Evolutionary conservation across 768 basidiomycete genomes (phyloP).

Genomic region (Tulasnella sp.): DNA sequence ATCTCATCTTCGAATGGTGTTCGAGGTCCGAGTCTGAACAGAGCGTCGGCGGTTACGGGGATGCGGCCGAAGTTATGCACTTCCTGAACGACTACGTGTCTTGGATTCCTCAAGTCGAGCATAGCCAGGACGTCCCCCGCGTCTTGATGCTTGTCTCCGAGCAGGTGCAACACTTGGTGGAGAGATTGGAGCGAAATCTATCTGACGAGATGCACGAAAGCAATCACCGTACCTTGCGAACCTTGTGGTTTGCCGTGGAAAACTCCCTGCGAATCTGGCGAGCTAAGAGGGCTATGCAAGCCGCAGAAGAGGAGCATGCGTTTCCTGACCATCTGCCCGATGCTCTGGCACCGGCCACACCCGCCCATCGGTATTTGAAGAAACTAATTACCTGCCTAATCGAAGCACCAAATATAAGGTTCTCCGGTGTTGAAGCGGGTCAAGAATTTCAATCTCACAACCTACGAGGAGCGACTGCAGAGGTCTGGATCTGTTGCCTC

Average conservation of each 20-base stretch:
- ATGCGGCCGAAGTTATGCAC: constrained; percentile 35
- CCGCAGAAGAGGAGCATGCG: not conserved
- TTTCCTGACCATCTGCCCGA: not conserved
- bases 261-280: constrained; percentile 45
- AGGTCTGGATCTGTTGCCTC: constrained; percentile 72
- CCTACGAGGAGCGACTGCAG: constrained; percentile 46
- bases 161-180: constrained; percentile 41
- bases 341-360: not conserved
- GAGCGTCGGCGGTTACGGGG: not conserved
- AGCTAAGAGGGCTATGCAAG: constrained; percentile 25
- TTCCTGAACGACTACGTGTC: constrained; percentile 47
- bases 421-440: constrained; percentile 21
- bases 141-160: constrained; percentile 39
- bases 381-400: constrained; percentile 35
- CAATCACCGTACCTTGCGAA: constrained; percentile 35
- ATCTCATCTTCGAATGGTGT: constrained; percentile 46
- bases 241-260: constrained; percentile 66
- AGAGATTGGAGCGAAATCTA: constrained; percentile 41
- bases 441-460: constrained; percentile 28
- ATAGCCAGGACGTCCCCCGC: constrained; percentile 32
- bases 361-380: constrained; percentile 20
- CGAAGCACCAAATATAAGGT: constrained; percentile 35
- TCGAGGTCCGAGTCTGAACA: not conserved
- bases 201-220: constrained; percentile 33
- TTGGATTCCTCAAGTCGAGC: constrained; percentile 38